Base-by-base conservation (phyloP, 2,329 filamentous ascomycete genomes). In the Penicillium occitanis region DNA sequence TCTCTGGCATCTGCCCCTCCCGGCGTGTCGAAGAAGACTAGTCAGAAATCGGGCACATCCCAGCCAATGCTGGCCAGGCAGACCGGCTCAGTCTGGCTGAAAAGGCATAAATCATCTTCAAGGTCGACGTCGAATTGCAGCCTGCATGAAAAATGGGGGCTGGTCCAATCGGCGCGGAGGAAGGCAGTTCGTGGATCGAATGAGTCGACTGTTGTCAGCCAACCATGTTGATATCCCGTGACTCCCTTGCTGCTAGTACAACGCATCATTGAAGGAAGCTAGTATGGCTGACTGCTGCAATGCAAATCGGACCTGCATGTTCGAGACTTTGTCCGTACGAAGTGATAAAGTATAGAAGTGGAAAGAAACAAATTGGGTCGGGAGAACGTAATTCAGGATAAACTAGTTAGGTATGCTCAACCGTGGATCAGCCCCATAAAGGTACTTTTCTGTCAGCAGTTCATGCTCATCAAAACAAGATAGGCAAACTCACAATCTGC, bases 111-210 rank as follows among this genome's bases (percentile, higher is more conserved):
- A 42, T 60, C 37, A 59, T 44, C 25, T 22, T 59, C 37, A 59
- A 25, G 19, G 17, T 59, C 40, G 28, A 53, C 14, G 30, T 53
- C 50, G 50, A 44, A 60, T 44, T 57, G 35, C 42, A 55, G 61
- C 25, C 50, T 40, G 50, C 60, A 35, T 48, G 37, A 35, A 58
- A 60, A 63, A 44, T 37, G 53, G 66, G 63, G 68, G 68, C 68
- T 69, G 68, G 68, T 68, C 68, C 68, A 69, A 68, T 69, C n/a
- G 65, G 53, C 61, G 53, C 42, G 51, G 50, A 22, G 61, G n/a
- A 48, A 5, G 40, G 19, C 8, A 62, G 46, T 35, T 48, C 64
- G 46, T 35, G 37, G 53, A 50, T 64, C 30, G 40, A 33, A 60
- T 51, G 48, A 22, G 40, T 50, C 59, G 40, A 53, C 35, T 35